Base-by-base conservation (phyloP, 129 eudicot genomes). In the Lactuca saligna region DNA sequence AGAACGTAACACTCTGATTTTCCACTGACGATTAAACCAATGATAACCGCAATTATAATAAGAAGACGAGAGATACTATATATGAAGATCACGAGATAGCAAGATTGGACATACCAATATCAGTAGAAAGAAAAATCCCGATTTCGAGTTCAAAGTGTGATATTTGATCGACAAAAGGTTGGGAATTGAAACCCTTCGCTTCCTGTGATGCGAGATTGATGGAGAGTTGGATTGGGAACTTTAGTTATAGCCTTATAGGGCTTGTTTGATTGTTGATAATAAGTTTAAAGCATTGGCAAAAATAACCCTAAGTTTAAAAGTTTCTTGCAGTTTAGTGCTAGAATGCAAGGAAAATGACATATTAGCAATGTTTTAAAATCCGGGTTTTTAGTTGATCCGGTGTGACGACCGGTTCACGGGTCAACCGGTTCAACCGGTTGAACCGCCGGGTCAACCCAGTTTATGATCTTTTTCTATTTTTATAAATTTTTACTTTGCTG, bases 161-260 rank as follows among this genome's bases (percentile, higher is more conserved):
- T 20, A 17, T 12, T 55, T 8, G 48, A 69, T 69, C 54, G 73
- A 55, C 17, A 16, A 67, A 17, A 16, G 4, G 16, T 59, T 38
- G 9, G 72, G 61, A 51, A 35, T 51, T 10, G 73, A 57, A 69
- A 69, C 65, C 74, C 74, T 41, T 53, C 50, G 17, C 54, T 31
- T 35, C 50, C 44, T 54, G 62, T 20, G 72, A 68, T 16, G 62
- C 35, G 25, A 61, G 32, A 15, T 33, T 55, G 33, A 49, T 66
- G 58, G 50, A 72, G 46, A 49, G 12, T 42, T 8, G 13, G 49
- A 42, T 6, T 42, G 49, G 49, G 9, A 42, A 9, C 9, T 62
- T 37, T 15, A 17, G 14, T 14, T 29, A 73, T 54, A 53, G 71
- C 49, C 65, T 14, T n/a, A 73, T 54, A 53, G 71, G 65, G 71